Base-by-base conservation (phyloP, 257 asterid genomes). In the Knoxia roxburghii region DNA sequence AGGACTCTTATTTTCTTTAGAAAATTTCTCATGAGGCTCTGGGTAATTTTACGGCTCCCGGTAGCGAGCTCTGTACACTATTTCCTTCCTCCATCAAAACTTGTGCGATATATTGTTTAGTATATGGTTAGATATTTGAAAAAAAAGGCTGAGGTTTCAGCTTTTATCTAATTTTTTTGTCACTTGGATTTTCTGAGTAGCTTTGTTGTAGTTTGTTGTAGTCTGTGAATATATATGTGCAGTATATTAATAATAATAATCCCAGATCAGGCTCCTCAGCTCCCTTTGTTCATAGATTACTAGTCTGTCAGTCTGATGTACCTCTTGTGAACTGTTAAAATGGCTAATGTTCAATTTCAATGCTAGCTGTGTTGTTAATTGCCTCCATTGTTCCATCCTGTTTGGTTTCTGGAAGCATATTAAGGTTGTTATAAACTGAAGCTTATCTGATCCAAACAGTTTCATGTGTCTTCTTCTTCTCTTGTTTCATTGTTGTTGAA, bases 1-100 rank as follows among this genome's bases (percentile, higher is more conserved):
- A 55, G 62, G 51, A 60, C 21, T 60, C 10, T 54, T 15, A 67
- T 29, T 13, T 24, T 64, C 61, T 61, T 68, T 29, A 13, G 26
- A 55, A 2, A 7, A 35, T 26, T n/a, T 15, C 17, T 40, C 21
- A 59, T 33, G 32, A 50, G 48, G 72, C 72, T 72, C 72, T 66
- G 71, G 77, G 72, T 35, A 72, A 72, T 65, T 66, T 72, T 72
- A 66, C 26, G 77, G 66, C 70, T 73, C 71, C 71, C 73, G 24
- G 76, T 46, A 59, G 32, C 32, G 32, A 57, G 54, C 61, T 43
- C 61, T 58, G 68, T 64, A 68, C 54, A 41, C 65, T 61, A 64
- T 46, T 33, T 61, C 67, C 68, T 56, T 7, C n/a, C n/a, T n/a
- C n/a, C n/a, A 7, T 45, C 41, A 32, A n/a, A n/a, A 43, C 58